Percentiles rank a stretch among this genome's conserved stretches.
phyloP scores from a whole-genome alignment of 805 yeast genomes.

The Cyberlindnera maritima region DNA sequence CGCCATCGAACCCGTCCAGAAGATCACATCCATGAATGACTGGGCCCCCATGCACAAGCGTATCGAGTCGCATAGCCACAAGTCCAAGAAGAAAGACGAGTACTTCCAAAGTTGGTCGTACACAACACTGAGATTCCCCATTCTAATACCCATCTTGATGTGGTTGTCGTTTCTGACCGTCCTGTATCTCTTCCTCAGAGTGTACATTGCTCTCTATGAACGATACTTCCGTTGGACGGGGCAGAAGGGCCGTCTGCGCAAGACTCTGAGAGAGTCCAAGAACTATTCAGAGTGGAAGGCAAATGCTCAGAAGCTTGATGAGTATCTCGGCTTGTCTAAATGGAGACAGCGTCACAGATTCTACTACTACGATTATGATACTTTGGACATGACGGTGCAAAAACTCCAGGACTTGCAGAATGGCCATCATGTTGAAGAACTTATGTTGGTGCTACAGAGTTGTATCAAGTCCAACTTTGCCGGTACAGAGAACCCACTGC shows the following conservation, averaged over 20 bases:
- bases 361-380: slow-evolving; percentile 65
- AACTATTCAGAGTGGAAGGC: slow-evolving; percentile 61
- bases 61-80: slow-evolving; percentile 9
- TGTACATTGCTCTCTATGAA: slow-evolving; percentile 64
- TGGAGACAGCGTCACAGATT: slow-evolving; percentile 48
- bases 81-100: slow-evolving; percentile 21
- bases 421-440: slow-evolving; percentile 39
- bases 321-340: slow-evolving; percentile 51
- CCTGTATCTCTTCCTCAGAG: slow-evolving; percentile 50
- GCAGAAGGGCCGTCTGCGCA: slow-evolving; percentile 46
- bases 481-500: slow-evolving; percentile 68
- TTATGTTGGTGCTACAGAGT: slow-evolving; percentile 56
- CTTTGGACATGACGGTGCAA: slow-evolving; percentile 46
- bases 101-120: slow-evolving; percentile 39
- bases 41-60: slow-evolving; percentile 43
- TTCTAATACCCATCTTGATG: slow-evolving; percentile 45
- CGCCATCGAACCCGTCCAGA: slow-evolving; percentile 22
- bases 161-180: slow-evolving; percentile 55
- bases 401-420: slow-evolving; percentile 32
- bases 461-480: slow-evolving; percentile 75
- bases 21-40: slow-evolving; percentile 42
- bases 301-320: slow-evolving; percentile 57
- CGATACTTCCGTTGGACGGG: slow-evolving; percentile 60
- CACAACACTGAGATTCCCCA: slow-evolving; percentile 61
- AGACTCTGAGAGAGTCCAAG: slow-evolving; percentile 44